These are phyloP conservation scores for Backusella sp. DNA, from an alignment of 192 early-diverging fungal species.

Conservation along the genomic window DNA sequence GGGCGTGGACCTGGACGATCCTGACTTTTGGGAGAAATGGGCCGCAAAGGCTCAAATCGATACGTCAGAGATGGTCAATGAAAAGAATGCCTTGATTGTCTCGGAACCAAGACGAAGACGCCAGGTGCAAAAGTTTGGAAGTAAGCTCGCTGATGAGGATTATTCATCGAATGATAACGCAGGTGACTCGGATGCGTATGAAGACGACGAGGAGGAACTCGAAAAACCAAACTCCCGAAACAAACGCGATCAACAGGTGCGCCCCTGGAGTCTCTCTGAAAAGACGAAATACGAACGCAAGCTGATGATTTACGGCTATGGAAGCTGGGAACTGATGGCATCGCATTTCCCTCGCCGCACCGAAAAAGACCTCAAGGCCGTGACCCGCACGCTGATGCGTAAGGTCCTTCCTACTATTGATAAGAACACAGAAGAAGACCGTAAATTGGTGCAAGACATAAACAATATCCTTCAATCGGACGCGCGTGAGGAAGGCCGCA, in stretches of 20 bases:
- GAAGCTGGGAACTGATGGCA: constrained; percentile 63
- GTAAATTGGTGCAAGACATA: constrained; percentile 60
- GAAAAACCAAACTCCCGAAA: constrained; percentile 22
- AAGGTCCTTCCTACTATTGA: constrained; percentile 50
- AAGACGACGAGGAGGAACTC: constrained; percentile 37
- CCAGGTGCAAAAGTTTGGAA: constrained; percentile 54
- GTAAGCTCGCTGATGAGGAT: constrained; percentile 33
- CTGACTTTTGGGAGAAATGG: constrained; percentile 91
- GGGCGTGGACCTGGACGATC: constrained; percentile 77
- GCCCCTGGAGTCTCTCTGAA: constrained; percentile 54
- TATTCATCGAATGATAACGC: constrained; percentile 44
- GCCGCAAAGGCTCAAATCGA: constrained; percentile 74
- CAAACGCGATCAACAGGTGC: constrained; percentile 38
- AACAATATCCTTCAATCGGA: constrained; percentile 44
- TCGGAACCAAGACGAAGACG: constrained; percentile 65
- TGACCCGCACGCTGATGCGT: constrained; percentile 49
- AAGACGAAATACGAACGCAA: constrained; percentile 57
- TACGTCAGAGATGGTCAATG: constrained; percentile 48
- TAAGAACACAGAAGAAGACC: constrained; percentile 50
- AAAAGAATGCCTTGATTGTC: constrained; percentile 64
- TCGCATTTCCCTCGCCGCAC: constrained; percentile 56
- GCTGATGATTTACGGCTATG: constrained; percentile 62
- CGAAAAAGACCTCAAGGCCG: constrained; percentile 55
- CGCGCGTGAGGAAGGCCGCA: constrained; percentile 41
- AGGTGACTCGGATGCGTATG: constrained; percentile 45